Conservation (phyloP, 768 basidiomycete genomes). For the Suillus discolor region DNA sequence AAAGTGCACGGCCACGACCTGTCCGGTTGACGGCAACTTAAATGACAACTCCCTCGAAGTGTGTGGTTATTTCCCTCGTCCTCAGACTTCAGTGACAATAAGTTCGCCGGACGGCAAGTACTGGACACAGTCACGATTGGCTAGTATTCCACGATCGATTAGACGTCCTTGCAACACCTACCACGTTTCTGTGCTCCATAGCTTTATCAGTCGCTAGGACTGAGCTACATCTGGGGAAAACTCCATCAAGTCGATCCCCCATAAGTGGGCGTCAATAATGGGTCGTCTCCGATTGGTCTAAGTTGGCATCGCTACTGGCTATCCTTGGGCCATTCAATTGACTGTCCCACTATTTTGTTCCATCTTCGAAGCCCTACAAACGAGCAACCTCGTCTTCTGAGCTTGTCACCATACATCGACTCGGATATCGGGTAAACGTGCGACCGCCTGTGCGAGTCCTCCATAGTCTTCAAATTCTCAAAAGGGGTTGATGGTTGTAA, state of each 20-base stretch:
- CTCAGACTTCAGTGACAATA: background rate
- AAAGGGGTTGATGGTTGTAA: background rate
- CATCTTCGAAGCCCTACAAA: background rate
- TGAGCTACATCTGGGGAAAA: background rate
- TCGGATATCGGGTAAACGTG: background rate
- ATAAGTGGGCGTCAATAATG: background rate
- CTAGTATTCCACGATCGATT: background rate
- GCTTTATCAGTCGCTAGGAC: background rate
- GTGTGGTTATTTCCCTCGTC: background rate
- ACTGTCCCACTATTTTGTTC: background rate
- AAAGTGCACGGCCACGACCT: background rate
- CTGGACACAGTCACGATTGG: background rate
- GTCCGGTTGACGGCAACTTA: background rate
- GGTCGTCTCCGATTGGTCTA: background rate
- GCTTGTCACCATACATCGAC: background rate
- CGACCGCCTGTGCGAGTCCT: too few relatives aligned
- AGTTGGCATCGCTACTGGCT: too few relatives aligned
- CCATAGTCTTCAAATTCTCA: background rate
- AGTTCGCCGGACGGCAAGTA: background rate
- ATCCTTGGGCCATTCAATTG: too few relatives aligned
- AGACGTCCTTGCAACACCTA: background rate
- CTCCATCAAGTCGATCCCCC: background rate
- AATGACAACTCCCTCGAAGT: background rate
- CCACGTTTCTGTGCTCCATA: background rate
- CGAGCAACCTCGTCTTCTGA: background rate